phyloP scores from a whole-genome alignment of 2,329 filamentous ascomycete genomes.

The Exserohilum turcica region DNA sequence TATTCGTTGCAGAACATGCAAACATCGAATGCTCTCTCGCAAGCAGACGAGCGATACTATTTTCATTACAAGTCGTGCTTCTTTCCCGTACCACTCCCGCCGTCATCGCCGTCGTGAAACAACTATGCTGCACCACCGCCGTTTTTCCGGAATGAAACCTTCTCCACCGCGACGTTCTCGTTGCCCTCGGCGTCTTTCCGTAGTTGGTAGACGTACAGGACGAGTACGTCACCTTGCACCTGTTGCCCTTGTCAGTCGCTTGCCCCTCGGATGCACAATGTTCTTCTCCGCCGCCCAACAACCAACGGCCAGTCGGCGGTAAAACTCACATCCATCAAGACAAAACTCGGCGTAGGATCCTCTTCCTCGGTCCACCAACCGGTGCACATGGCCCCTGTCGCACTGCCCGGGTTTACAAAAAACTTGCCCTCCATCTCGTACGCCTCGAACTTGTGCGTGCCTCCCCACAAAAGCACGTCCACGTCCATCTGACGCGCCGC shows the following conservation, averaged over 20 bases:
- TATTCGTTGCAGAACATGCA: too few species aligned
- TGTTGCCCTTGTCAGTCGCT: constrained; percentile 48
- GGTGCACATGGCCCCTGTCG: constrained; percentile 68
- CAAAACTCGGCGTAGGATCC: constrained; percentile 87
- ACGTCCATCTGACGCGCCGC: constrained; percentile 74
- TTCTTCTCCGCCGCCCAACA: not conserved
- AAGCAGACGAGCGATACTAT: too few species aligned
- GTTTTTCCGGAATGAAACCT: constrained; percentile 61
- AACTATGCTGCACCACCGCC: constrained; percentile 47
- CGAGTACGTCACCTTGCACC: constrained; percentile 95
- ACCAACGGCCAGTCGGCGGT: not conserved
- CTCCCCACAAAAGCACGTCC: constrained; percentile 71
- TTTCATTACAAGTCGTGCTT: too few species aligned
- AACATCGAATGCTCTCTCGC: too few species aligned
- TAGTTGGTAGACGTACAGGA: constrained; percentile 84
- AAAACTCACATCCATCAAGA: constrained; percentile 89
- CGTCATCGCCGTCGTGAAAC: constrained; percentile 5
- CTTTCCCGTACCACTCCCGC: not conserved
- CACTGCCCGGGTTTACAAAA: constrained; percentile 72
- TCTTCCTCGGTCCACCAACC: constrained; percentile 62
- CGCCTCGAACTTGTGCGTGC: constrained; percentile 71
- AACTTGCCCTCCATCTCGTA: constrained; percentile 75
- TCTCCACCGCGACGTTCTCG: constrained; percentile 61
- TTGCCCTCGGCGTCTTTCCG: constrained; percentile 58
- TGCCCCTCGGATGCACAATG: not conserved